Evolutionary conservation across 441 rosid genomes (phyloP), one percentile per base, ranked within the genome.

Genomic region (Codiaeum variegatum): DNA sequence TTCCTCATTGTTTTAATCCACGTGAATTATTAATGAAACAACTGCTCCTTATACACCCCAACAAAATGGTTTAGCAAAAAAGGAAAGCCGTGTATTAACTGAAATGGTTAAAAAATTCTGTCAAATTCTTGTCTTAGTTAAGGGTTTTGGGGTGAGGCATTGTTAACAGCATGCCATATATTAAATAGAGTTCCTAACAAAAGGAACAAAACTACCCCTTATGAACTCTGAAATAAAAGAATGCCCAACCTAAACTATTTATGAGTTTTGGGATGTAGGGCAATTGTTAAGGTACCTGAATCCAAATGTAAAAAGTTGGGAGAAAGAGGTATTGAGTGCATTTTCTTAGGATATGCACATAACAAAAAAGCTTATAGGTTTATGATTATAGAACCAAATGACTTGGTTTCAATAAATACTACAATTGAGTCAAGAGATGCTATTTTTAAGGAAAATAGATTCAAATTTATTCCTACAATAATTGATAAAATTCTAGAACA

Each of bases 121-220:
- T 62, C 66, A 18, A 16, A 34, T 62, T 62, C 26, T 78, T 4
- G 79, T 59, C 66, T 74, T 64, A 28, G 44, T 5, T 4, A 68
- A 10, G 81, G 78, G 65, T 61, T 16, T 62, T 62, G 9, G 46
- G 46, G 46, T 6, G 46, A 62, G 15, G 42, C 66, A 16, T 16
- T 62, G 12, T 26, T 62, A 16, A 34, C 42, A 65, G 79, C 78
- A 70, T 67, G 73, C 38, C 44, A 82, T 76, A 75, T 81, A 74
- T 73, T 75, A 66, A 79, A 77, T 70, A 19, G 52, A 24, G 66
- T 46, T 29, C 21, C 28, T 40, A 70, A 46, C 62, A 38, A 16
- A 64, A 69, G 49, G 21, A 55, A 5, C 0, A 64, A 63, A 13
- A 61, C 11, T 0, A 61, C 31, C 46, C 24, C 5, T 6, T 62